A percentile compares a stretch with the other conserved stretches of the same genome.
These are phyloP conservation scores for Paramecium caudatum DNA, from an alignment of 73 alveolate genomes.

Conservation along the genomic window DNA sequence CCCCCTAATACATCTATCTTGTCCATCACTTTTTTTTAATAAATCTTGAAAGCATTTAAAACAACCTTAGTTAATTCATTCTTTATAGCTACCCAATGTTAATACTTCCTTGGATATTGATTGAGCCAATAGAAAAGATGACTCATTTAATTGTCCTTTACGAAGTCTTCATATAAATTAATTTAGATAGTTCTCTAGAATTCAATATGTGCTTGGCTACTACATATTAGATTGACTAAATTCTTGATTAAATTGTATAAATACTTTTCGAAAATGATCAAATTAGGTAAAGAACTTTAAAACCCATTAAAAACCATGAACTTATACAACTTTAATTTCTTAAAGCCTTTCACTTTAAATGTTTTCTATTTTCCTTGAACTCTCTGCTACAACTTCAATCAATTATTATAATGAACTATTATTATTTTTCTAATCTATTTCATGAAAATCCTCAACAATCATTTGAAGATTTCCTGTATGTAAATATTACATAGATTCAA, in stretches of 20 bases:
- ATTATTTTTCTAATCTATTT: background rate
- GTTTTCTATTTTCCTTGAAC: background rate
- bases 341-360: background rate
- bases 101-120: slow-evolving; percentile 21
- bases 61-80: background rate
- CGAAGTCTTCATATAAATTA: background rate
- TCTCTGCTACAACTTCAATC: slow-evolving; percentile 25
- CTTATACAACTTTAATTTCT: slow-evolving; percentile 9
- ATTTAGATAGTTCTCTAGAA: slow-evolving; percentile 8
- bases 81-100: background rate
- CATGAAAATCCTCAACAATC: slow-evolving; percentile 43
- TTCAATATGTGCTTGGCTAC: background rate
- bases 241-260: background rate
- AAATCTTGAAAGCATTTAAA: background rate
- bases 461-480: slow-evolving; percentile 16
- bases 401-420: slow-evolving; percentile 38
- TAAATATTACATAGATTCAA: slow-evolving; percentile 34
- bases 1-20: slow-evolving; percentile 1
- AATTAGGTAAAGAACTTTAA: slow-evolving; percentile 7
- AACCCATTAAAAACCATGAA: slow-evolving; percentile 12
- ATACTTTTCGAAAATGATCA: slow-evolving; percentile 22
- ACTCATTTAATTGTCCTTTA: background rate
- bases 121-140: slow-evolving; percentile 4
- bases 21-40: background rate
- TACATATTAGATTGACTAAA: background rate